Percentiles rank a stretch among this genome's conserved stretches.
Evolutionary conservation across 2,329 filamentous ascomycete species (phyloP).

Genomic region (Diplodia seriata): DNA sequence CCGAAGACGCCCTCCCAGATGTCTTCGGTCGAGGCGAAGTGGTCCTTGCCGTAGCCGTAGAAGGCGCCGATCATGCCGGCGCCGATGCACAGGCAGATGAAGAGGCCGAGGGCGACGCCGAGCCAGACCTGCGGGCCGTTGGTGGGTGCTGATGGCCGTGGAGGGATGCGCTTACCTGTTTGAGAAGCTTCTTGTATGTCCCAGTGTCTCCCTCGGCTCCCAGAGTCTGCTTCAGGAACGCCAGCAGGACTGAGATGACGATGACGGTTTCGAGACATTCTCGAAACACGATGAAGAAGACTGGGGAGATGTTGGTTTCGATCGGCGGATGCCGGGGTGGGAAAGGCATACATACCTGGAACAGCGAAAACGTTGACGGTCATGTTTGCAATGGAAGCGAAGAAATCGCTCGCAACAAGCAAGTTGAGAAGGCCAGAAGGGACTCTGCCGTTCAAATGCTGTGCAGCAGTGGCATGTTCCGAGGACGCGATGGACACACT

Average conservation of each 20-base stretch:
- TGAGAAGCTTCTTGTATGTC: conserved; percentile 71
- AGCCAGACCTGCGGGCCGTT: conserved; percentile 65
- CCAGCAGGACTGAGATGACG: conserved; percentile 83
- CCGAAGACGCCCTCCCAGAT: conserved; percentile 83
- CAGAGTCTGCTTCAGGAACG: conserved; percentile 83
- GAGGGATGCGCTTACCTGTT: conserved; percentile 58
- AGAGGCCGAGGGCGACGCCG: conserved; percentile 67
- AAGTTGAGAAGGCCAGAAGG: conserved; percentile 7
- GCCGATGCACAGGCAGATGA: conserved; percentile 71
- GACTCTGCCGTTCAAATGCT: too few relatives aligned
- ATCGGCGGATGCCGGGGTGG: conserved; percentile 26
- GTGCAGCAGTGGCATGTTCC: too few relatives aligned
- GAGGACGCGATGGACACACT: too few relatives aligned
- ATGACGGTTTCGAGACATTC: conserved; percentile 84
- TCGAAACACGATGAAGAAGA: conserved; percentile 91
- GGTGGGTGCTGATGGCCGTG: too few relatives aligned
- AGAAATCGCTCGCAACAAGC: neutral
- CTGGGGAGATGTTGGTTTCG: conserved; percentile 41
- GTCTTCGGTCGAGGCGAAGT: conserved; percentile 72
- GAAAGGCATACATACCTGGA: conserved; percentile 55
- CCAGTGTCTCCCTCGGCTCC: conserved; percentile 66
- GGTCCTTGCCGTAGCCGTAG: conserved; percentile 71
- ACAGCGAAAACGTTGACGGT: conserved; percentile 76
- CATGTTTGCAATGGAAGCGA: conserved; percentile 35
- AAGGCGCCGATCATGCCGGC: conserved; percentile 73